phyloP scores from a whole-genome alignment of 1,284 basidiomycete genomes.

The Leccinum solheimii region DNA sequence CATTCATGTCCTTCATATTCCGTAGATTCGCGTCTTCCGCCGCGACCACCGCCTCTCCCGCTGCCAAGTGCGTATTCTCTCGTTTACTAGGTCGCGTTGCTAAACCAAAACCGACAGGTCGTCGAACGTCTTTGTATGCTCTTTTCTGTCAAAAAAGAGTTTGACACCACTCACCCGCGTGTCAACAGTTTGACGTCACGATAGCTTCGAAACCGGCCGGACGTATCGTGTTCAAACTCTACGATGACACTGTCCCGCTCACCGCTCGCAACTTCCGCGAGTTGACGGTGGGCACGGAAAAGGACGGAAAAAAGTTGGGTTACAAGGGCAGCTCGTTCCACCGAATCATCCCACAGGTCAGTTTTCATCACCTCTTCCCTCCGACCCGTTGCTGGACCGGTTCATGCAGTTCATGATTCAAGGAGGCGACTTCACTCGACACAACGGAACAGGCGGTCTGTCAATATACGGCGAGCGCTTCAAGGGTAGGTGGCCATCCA shows the following conservation, averaged over 20 bases:
- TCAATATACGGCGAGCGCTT: slow-evolving; percentile 90
- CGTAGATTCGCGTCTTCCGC: slow-evolving; percentile 32
- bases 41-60: slow-evolving; percentile 20
- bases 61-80: slow-evolving; percentile 28
- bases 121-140: slow-evolving; percentile 52
- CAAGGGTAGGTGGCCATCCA: slow-evolving; percentile 46
- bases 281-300: slow-evolving; percentile 70
- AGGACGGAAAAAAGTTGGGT: slow-evolving; percentile 54
- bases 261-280: slow-evolving; percentile 83
- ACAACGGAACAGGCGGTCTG: slow-evolving; percentile 85
- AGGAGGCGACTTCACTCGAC: slow-evolving; percentile 73
- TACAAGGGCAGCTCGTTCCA: slow-evolving; percentile 77
- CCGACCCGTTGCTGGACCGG: background rate
- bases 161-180: background rate
- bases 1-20: slow-evolving; percentile 32
- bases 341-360: slow-evolving; percentile 72
- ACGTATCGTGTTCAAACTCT: slow-evolving; percentile 74
- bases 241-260: slow-evolving; percentile 66
- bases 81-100: background rate
- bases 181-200: slow-evolving; percentile 76
- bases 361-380: background rate
- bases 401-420: slow-evolving; percentile 79
- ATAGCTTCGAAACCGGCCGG: slow-evolving; percentile 71
- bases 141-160: background rate
- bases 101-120: slow-evolving; percentile 32